Conservation (phyloP, 768 basidiomycete species). For the Russula sp. region DNA sequence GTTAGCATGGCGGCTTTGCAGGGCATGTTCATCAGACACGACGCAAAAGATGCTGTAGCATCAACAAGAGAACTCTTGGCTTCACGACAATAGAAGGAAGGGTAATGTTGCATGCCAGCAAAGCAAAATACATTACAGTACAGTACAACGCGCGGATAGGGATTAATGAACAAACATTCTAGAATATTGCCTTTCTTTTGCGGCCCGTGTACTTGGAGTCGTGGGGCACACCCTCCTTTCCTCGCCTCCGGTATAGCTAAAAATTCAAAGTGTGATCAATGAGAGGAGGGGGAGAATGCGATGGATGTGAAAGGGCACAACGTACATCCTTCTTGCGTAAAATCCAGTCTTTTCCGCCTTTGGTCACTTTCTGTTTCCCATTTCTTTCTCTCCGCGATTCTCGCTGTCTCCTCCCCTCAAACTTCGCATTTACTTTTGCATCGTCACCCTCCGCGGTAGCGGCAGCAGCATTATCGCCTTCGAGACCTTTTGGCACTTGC, state of each 20-base stretch:
- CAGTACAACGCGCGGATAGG: neutral
- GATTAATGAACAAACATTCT: constrained; percentile 29
- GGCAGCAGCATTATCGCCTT: constrained; percentile 50
- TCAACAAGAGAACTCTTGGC: constrained; percentile 46
- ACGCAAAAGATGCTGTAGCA: constrained; percentile 52
- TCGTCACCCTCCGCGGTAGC: constrained; percentile 48
- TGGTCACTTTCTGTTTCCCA: constrained; percentile 68
- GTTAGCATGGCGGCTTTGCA: constrained; percentile 97
- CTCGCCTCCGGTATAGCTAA: constrained; percentile 79
- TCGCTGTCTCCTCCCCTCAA: constrained; percentile 76
- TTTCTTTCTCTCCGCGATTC: constrained; percentile 54
- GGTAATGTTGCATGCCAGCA: neutral
- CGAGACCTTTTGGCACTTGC: constrained; percentile 73
- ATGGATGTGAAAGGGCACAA: constrained; percentile 1
- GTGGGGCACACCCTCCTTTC: constrained; percentile 78
- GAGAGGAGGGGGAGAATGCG: constrained; percentile 1
- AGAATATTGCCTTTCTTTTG: constrained; percentile 79
- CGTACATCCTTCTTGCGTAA: constrained; percentile 92
- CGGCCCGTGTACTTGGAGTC: constrained; percentile 93
- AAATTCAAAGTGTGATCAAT: constrained; percentile 14
- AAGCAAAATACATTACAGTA: constrained; percentile 4
- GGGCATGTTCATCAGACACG: constrained; percentile 85
- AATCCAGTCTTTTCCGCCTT: constrained; percentile 83
- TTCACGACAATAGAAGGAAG: constrained; percentile 8
- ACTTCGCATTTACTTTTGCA: constrained; percentile 57